Evolutionary conservation across 805 yeast species (phyloP).

Genomic region (Ogataea glucozyma): DNA sequence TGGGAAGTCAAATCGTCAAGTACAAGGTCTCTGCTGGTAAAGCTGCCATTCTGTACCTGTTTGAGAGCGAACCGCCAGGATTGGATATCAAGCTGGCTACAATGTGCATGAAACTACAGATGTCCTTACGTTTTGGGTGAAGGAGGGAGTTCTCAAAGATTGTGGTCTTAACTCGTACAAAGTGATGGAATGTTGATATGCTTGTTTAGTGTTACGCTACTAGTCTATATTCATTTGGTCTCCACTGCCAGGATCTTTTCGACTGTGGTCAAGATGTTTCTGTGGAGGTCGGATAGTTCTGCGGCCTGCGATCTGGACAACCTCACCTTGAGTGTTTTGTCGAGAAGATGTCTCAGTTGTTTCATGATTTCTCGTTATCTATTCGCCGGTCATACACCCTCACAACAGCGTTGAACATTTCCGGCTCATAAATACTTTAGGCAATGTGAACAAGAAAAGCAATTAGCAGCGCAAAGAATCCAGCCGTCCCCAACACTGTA

Average conservation of each 20-base stretch:
- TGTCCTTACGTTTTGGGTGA: constrained; percentile 65
- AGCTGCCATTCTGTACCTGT: constrained; percentile 53
- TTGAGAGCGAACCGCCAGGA: constrained; percentile 26
- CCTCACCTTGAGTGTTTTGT: constrained; percentile 62
- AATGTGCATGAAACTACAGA: constrained; percentile 40
- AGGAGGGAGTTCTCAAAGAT: constrained; percentile 51
- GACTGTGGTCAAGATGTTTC: constrained; percentile 41
- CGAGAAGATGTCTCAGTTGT: constrained; percentile 65
- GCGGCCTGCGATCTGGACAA: constrained; percentile 50
- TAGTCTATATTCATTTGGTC: constrained; percentile 11
- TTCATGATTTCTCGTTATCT: no score
- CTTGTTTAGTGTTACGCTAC: not conserved
- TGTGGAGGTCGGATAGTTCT: constrained; percentile 25
- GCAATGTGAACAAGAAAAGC: no score
- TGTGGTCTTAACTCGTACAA: constrained; percentile 38
- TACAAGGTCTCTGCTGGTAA: constrained; percentile 66
- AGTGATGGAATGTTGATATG: constrained; percentile 38
- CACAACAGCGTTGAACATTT: no score
- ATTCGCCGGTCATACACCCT: no score
- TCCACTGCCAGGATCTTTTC: constrained; percentile 36
- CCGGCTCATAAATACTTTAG: no score
- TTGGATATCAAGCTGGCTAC: constrained; percentile 32
- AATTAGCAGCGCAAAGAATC: no score
- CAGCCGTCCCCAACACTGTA: no score
- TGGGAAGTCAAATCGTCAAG: constrained; percentile 41